Evolutionary conservation across 2,329 filamentous ascomycete genomes (phyloP).

Genomic region (Alternaria atra): DNA sequence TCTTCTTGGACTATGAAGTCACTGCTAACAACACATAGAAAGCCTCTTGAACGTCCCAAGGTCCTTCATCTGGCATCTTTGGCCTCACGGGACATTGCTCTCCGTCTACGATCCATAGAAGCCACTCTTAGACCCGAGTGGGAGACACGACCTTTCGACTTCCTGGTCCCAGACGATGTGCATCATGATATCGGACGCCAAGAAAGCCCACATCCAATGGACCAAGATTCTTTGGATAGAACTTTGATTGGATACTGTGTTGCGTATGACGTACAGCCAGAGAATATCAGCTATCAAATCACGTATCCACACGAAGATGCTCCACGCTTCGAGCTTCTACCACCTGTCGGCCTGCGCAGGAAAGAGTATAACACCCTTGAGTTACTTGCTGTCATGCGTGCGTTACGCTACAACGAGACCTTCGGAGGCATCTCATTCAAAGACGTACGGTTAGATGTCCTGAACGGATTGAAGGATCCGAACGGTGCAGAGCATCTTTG

Average conservation of each 20-base stretch:
- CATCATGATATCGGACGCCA: slow-evolving; percentile 47
- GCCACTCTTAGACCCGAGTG: slow-evolving; percentile 72
- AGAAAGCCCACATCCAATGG: slow-evolving; percentile 62
- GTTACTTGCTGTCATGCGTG: slow-evolving; percentile 73
- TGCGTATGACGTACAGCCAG: slow-evolving; percentile 72
- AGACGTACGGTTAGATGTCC: slow-evolving; percentile 68
- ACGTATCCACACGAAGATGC: slow-evolving; percentile 65
- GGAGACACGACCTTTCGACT: slow-evolving; percentile 69
- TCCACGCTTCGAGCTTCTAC: slow-evolving; percentile 71
- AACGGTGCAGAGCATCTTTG: slow-evolving; percentile 71
- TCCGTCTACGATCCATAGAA: slow-evolving; percentile 68
- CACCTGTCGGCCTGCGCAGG: slow-evolving; percentile 61
- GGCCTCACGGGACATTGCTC: slow-evolving; percentile 70
- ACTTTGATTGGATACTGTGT: slow-evolving; percentile 75
- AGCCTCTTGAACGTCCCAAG: slow-evolving; percentile 65
- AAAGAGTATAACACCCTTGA: slow-evolving; percentile 68
- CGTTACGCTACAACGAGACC: slow-evolving; percentile 74
- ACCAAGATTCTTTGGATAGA: slow-evolving; percentile 69
- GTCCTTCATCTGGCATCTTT: slow-evolving; percentile 70
- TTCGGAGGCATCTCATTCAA: slow-evolving; percentile 74
- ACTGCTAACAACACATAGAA: slow-evolving; percentile 42
- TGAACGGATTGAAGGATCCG: slow-evolving; percentile 69
- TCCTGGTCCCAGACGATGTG: slow-evolving; percentile 65
- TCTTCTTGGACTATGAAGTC: background rate
- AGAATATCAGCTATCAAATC: slow-evolving; percentile 63